These are phyloP conservation scores for Flaveria robusta DNA, from an alignment of 129 eudicot genomes.

Conservation along the genomic window DNA sequence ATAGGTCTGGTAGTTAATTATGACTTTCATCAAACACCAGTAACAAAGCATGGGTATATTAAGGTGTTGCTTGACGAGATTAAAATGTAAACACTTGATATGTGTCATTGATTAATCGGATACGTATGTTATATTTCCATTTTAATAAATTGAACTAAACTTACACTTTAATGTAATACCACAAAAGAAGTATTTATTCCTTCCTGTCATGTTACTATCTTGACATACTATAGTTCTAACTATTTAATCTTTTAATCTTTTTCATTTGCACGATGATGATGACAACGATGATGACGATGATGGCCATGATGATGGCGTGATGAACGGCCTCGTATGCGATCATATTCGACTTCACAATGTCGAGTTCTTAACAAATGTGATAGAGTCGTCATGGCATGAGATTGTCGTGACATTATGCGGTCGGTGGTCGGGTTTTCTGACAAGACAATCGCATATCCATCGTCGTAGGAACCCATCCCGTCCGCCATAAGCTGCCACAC, in stretches of 20 bases:
- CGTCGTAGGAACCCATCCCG: constrained; percentile 56
- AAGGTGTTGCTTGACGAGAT: background rate
- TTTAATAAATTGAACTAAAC: background rate
- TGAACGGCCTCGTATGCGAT: background rate
- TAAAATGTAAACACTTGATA: background rate
- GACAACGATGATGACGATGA: constrained; percentile 1
- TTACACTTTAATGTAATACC: background rate
- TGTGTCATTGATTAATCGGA: background rate
- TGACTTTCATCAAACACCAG: too few species aligned
- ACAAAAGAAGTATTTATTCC: background rate
- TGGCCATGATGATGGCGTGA: background rate
- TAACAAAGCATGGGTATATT: background rate
- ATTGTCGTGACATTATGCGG: constrained; percentile 50
- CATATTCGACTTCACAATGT: constrained; percentile 15
- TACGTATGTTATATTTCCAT: background rate
- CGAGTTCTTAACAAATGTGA: constrained; percentile 28
- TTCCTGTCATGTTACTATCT: background rate
- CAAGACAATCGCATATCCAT: constrained; percentile 60
- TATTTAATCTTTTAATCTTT: background rate
- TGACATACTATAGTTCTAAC: background rate
- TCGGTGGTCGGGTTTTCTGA: constrained; percentile 49
- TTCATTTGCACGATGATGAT: background rate
- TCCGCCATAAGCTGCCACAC: constrained; percentile 73
- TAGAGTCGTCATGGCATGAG: constrained; percentile 51
- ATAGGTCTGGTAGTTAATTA: too few species aligned